These are phyloP conservation scores for Acanthamoeba castellanii DNA, from an alignment of 208 protist genomes.

Conservation along the genomic window DNA sequence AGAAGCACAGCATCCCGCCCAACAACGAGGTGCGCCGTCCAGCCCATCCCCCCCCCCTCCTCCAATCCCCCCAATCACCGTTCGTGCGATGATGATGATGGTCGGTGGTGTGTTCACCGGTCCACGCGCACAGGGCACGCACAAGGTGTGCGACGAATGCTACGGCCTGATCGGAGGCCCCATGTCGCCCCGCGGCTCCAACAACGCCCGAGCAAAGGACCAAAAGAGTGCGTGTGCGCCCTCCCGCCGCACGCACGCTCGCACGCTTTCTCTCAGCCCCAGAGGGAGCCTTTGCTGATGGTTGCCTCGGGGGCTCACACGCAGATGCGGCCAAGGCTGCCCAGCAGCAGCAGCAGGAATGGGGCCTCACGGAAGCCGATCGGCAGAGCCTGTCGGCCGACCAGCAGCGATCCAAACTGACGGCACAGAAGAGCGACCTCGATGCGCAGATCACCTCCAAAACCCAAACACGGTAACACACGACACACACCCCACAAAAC, in stretches of 20 bases:
- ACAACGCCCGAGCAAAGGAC: not conserved
- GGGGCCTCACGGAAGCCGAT: conserved; percentile 5
- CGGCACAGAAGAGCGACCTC: not conserved
- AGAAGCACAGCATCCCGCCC: not conserved
- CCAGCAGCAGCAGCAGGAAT: not conserved
- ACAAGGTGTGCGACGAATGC: not conserved
- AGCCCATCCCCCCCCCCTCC: not conserved
- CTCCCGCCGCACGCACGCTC: not conserved
- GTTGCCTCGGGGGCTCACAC: not conserved
- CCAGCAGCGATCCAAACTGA: not conserved
- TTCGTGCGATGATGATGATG: too few relatives aligned
- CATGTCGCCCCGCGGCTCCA: not conserved
- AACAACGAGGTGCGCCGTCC: conserved; percentile 3
- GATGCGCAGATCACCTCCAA: not conserved
- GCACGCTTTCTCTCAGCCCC: not conserved
- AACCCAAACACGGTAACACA: not conserved
- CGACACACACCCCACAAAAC: too few relatives aligned
- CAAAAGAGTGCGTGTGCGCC: not conserved
- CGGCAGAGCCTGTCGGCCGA: not conserved
- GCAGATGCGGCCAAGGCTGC: not conserved
- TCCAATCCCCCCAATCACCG: not conserved
- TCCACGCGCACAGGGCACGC: not conserved
- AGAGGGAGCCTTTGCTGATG: not conserved
- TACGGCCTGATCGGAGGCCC: not conserved
- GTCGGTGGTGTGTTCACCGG: not conserved